Evolutionary conservation across 768 basidiomycete genomes (phyloP).

Genomic region (Piloderma croceum): DNA sequence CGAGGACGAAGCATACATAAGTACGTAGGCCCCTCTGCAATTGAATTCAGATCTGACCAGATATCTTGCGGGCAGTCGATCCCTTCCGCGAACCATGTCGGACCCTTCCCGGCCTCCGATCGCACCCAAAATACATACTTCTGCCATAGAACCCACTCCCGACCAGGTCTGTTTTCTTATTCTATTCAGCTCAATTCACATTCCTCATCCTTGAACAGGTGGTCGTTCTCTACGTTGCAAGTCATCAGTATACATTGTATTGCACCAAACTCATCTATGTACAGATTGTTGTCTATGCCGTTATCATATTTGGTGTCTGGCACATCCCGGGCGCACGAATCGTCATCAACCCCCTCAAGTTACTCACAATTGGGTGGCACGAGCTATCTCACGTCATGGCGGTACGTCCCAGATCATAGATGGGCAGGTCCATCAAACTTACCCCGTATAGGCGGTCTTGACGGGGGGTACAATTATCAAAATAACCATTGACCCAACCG

Average conservation of each 20-base stretch:
- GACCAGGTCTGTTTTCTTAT: slow-evolving; percentile 54
- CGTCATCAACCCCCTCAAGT: slow-evolving; percentile 77
- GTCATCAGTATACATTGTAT: slow-evolving; percentile 25
- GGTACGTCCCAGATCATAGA: slow-evolving; percentile 36
- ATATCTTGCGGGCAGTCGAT: slow-evolving; percentile 27
- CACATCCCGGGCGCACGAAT: slow-evolving; percentile 76
- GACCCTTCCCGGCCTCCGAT: slow-evolving; percentile 30
- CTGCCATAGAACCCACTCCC: slow-evolving; percentile 58
- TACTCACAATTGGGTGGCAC: slow-evolving; percentile 86
- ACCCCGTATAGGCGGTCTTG: slow-evolving; percentile 55
- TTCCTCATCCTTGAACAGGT: slow-evolving; percentile 38
- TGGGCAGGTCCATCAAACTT: background rate
- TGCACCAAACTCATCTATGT: slow-evolving; percentile 5
- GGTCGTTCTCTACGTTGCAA: slow-evolving; percentile 70
- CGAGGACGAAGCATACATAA: no score
- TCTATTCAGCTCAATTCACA: slow-evolving; percentile 19
- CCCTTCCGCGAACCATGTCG: slow-evolving; percentile 42
- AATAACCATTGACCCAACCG: slow-evolving; percentile 79
- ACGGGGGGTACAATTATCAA: slow-evolving; percentile 74
- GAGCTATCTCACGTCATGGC: slow-evolving; percentile 80
- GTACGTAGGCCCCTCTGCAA: slow-evolving; percentile 5
- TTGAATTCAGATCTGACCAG: slow-evolving; percentile 10
- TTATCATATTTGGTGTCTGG: slow-evolving; percentile 85
- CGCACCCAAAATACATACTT: slow-evolving; percentile 27
- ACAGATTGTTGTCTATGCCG: slow-evolving; percentile 79